Percentiles rank a stretch among this genome's conserved stretches.
Conservation (phyloP, 257 asterid genomes). For the Solanum sparsipilum region DNA sequence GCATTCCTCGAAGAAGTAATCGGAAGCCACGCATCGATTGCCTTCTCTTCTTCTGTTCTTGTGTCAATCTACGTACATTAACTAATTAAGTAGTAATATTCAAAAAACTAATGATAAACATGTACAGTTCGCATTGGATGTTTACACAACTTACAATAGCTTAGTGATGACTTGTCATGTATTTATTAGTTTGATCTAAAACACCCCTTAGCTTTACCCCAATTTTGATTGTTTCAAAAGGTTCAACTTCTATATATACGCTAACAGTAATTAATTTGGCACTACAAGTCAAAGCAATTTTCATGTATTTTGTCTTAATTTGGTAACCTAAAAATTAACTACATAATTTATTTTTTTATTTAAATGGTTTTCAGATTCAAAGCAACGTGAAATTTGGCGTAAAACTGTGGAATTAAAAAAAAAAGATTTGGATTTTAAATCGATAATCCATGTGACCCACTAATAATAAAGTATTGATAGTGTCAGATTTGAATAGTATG, state of each 20-base stretch:
- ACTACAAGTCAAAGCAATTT: background rate
- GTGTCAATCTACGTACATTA: constrained; percentile 16
- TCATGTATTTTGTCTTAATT: background rate
- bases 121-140: too few relatives aligned
- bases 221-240: background rate
- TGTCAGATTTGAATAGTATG: background rate
- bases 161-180: background rate
- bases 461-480: background rate
- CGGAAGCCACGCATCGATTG: constrained; percentile 63
- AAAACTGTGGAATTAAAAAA: background rate
- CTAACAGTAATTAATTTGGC: background rate
- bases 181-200: background rate
- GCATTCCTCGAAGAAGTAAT: constrained; percentile 62
- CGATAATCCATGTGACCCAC: background rate
- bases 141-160: background rate
- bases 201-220: background rate
- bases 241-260: background rate
- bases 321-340: background rate
- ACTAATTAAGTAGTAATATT: background rate
- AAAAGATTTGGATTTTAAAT: background rate
- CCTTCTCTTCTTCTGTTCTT: constrained; percentile 39
- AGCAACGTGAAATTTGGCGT: background rate
- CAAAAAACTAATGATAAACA: background rate
- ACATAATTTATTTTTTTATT: background rate
- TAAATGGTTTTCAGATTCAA: background rate